Conservation (phyloP, 1,139 yeast genomes). For the Candida freyschussii region DNA sequence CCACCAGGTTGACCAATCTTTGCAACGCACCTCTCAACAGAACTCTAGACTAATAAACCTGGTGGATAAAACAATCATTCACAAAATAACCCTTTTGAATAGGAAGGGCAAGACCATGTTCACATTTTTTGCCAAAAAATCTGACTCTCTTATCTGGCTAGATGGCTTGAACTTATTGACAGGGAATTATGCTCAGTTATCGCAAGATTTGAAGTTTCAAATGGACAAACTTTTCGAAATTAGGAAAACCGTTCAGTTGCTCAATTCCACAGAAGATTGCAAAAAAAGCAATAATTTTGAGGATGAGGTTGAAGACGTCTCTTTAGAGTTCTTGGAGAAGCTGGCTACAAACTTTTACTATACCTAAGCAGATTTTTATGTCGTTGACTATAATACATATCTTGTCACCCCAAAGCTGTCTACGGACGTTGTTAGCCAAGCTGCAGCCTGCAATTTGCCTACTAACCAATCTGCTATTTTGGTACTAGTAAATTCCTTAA, state of each 20-base stretch:
- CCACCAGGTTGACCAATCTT: conserved; percentile 30
- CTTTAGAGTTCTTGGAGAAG: conserved; percentile 37
- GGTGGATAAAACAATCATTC: conserved; percentile 50
- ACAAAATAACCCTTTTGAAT: conserved; percentile 47
- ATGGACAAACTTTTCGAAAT: conserved; percentile 52
- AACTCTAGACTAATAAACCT: conserved; percentile 43
- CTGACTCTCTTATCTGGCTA: conserved; percentile 68
- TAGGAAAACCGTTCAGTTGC: conserved; percentile 61
- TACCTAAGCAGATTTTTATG: conserved; percentile 18
- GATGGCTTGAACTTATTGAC: conserved; percentile 71
- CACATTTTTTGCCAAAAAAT: conserved; percentile 66
- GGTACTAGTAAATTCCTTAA: no score
- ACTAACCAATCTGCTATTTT: no score
- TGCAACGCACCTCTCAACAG: conserved; percentile 20
- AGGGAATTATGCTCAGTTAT: conserved; percentile 35
- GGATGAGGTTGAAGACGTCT: conserved; percentile 21
- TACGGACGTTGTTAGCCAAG: no score
- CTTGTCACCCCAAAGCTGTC: no score
- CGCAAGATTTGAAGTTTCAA: conserved; percentile 57
- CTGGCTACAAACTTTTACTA: conserved; percentile 43
- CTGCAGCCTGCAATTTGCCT: no score
- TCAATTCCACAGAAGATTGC: conserved; percentile 31
- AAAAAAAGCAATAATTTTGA: conserved; percentile 25
- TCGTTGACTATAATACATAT: no score
- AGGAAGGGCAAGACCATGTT: conserved; percentile 40